Evolutionary conservation across 768 basidiomycete genomes (phyloP).

Genomic region (Hypholoma sublateritium): DNA sequence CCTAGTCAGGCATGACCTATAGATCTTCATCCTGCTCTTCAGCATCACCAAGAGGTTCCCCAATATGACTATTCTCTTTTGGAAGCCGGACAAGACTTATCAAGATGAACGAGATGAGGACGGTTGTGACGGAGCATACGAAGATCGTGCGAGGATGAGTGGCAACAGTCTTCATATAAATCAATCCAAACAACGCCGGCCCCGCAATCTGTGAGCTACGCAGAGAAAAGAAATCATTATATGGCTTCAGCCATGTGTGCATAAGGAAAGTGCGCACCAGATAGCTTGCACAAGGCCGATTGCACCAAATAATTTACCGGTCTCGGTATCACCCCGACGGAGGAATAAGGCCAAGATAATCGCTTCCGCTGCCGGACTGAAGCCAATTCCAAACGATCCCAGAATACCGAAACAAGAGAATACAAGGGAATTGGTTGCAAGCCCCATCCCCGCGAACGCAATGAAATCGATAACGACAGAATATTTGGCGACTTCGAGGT

Average conservation of each 20-base stretch:
- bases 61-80: not conserved
- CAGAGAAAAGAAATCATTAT: not conserved
- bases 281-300: constrained; percentile 72
- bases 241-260: not conserved
- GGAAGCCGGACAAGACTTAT: constrained; percentile 47
- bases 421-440: constrained; percentile 41
- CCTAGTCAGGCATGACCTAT: too few relatives aligned
- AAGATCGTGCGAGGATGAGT: constrained; percentile 70
- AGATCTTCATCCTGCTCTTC: not conserved
- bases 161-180: constrained; percentile 70
- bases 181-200: constrained; percentile 68
- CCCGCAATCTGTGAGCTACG: constrained; percentile 64
- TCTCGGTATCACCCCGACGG: constrained; percentile 52
- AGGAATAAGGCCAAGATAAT: constrained; percentile 67
- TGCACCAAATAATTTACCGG: constrained; percentile 80
- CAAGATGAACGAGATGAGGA: constrained; percentile 40
- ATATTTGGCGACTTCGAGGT: constrained; percentile 62
- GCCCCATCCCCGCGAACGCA: constrained; percentile 47
- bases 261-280: constrained; percentile 34
- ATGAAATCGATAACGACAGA: constrained; percentile 59
- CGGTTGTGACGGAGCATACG: constrained; percentile 43
- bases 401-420: constrained; percentile 54
- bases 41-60: not conserved
- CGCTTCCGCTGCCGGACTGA: constrained; percentile 65
- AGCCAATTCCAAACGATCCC: constrained; percentile 57